Base-by-base conservation (phyloP, 805 yeast genomes). In the Kuraishia capsulata region DNA sequence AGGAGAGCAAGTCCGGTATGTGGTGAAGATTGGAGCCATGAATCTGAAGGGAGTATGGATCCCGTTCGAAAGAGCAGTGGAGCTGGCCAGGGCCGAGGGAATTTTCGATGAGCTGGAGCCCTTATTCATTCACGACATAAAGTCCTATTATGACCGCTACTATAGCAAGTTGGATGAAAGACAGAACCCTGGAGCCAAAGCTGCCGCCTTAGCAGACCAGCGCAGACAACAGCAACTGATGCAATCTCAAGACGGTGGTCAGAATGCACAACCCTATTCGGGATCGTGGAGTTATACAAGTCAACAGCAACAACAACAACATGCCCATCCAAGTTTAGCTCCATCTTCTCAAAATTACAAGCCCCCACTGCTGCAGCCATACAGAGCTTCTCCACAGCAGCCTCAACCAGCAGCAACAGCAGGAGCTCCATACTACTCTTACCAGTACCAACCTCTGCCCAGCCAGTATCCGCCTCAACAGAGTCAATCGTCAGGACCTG, bases 21-120 rank as follows among this genome's bases (percentile, higher is more conserved):
- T 84, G 19, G 90, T 84, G 33, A 84, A 84, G 59, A 80, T 82
- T 43, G 95, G 95, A 4, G 78, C 88, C 11, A 83, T 84, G 89
- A 89, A 84, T 57, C 64, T 84, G 49, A 84, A 84, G 61, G 95
- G 95, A 29, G 94, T 84, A 35, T 84, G 95, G 95, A 82, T 84
- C 42, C 94, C 95, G 2, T 82, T 81, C 53, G 90, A 83, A 44
- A 65, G 92, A 37, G 95, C 94, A 2, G 64, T 78, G 35, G 81
- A 81, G 25, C 79, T 83, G 76, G 94, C 95, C 14, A 81, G 81
- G 57, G 67, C 80, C 44, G 92, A 84, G 54, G 82, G 85, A 30
- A 81, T 81, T 43, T 75, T 72, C 20, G 86, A 80, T 47, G 51
- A 72, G 29, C 64, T 81, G 42, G 78, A 77, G 50, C 86, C 87